phyloP scores from a whole-genome alignment of 2,329 filamentous ascomycete genomes.

The Claviceps maximensis region DNA sequence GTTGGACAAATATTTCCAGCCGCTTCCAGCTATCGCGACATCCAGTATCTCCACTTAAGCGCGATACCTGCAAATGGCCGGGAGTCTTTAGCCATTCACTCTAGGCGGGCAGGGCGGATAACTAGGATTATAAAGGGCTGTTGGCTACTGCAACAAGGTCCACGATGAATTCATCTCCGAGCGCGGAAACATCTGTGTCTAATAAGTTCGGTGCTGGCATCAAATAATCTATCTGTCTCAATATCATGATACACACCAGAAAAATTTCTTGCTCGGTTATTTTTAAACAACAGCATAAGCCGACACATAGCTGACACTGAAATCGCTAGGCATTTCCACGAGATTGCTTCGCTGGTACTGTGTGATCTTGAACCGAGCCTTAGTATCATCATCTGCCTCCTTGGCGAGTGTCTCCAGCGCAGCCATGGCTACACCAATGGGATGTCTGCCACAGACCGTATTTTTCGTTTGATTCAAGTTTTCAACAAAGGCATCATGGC shows the following conservation, averaged over 20 bases:
- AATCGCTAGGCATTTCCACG: constrained; percentile 53
- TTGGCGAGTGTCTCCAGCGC: constrained; percentile 54
- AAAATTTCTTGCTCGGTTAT: neutral
- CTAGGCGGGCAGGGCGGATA: no score
- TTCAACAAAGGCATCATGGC: constrained; percentile 54
- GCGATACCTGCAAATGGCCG: no score
- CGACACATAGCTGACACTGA: constrained; percentile 89
- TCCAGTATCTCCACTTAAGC: no score
- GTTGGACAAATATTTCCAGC: no score
- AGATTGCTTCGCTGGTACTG: constrained; percentile 78
- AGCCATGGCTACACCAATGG: constrained; percentile 86
- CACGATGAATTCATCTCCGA: no score
- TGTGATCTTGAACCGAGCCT: constrained; percentile 60
- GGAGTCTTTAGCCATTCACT: no score
- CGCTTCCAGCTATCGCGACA: no score
- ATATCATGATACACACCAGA: neutral
- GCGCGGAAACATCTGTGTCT: no score
- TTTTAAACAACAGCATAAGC: constrained; percentile 66
- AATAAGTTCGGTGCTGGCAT: neutral
- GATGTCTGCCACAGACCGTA: constrained; percentile 88
- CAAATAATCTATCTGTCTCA: neutral
- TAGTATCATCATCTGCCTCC: constrained; percentile 24
- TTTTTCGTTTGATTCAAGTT: constrained; percentile 64
- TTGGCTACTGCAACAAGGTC: no score
- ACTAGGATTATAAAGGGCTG: no score